These are phyloP conservation scores for Staphylotrichum tortipilum DNA, from an alignment of 495 filamentous ascomycete species.

Conservation along the genomic window DNA sequence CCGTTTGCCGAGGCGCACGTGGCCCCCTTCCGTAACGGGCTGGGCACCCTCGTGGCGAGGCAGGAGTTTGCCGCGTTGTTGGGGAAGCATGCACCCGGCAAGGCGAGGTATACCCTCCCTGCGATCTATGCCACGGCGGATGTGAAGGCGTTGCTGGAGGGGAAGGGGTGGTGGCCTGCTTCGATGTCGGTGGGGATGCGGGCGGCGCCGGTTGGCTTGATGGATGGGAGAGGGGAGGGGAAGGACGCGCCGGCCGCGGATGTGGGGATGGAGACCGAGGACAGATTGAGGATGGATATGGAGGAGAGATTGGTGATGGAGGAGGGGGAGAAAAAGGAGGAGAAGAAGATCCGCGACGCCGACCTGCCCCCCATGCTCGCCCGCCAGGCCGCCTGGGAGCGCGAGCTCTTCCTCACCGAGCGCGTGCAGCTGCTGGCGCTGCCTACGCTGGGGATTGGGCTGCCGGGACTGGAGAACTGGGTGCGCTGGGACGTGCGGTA, in stretches of 20 bases:
- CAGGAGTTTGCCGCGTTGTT: conserved; percentile 28
- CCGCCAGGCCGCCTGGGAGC: conserved; percentile 3
- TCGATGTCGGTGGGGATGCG: background rate
- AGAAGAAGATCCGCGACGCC: background rate
- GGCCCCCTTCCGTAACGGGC: too few relatives aligned
- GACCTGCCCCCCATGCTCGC: background rate
- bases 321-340: background rate
- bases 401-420: background rate
- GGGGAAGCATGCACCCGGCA: conserved; percentile 38
- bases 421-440: conserved; percentile 37
- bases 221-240: conserved; percentile 17
- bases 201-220: too few relatives aligned
- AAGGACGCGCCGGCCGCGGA: background rate
- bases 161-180: conserved; percentile 18
- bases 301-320: background rate
- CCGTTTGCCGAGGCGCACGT: conserved; percentile 39
- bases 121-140: conserved; percentile 33
- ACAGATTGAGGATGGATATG: background rate
- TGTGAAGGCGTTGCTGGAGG: conserved; percentile 6
- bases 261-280: background rate
- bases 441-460: conserved; percentile 39
- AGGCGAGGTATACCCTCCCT: conserved; percentile 47
- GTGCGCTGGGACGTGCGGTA: conserved; percentile 41
- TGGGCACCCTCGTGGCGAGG: background rate
- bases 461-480: conserved; percentile 27